Percentiles rank a stretch among this genome's conserved stretches.
Conservation (phyloP, 2,329 filamentous ascomycete genomes). For the Neurospora crassa region DNA sequence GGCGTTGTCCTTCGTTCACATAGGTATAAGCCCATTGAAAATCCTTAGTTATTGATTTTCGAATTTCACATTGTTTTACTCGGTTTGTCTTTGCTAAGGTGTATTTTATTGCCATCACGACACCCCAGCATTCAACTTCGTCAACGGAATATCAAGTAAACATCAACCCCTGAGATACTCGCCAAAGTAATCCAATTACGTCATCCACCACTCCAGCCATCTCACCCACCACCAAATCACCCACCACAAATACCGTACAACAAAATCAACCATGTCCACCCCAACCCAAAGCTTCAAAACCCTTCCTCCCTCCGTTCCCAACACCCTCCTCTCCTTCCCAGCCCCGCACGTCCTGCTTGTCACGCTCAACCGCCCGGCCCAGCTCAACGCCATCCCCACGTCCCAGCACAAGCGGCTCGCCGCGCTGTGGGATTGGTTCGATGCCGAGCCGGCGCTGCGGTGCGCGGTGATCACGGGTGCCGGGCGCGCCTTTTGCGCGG, state of each 20-base stretch:
- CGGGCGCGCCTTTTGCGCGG: constrained; percentile 58
- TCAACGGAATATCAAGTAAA: not conserved
- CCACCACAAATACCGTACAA: constrained; percentile 16
- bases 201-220: not conserved
- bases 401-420: constrained; percentile 39
- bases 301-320: constrained; percentile 13
- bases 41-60: not conserved
- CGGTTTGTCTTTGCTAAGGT: not conserved
- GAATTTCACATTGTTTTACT: not conserved
- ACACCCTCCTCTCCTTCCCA: constrained; percentile 34
- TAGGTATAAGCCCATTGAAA: not conserved
- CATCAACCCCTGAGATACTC: not conserved
- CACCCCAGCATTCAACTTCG: not conserved
- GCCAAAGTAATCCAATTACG: not conserved
- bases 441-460: constrained; percentile 49
- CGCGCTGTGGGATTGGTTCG: constrained; percentile 44
- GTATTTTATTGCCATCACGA: not conserved
- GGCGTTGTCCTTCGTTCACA: not conserved
- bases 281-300: constrained; percentile 6
- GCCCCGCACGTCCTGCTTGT: constrained; percentile 45
- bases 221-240: not conserved
- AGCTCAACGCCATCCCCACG: constrained; percentile 48
- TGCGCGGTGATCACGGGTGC: constrained; percentile 55
- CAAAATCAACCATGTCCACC: constrained; percentile 10
- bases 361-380: constrained; percentile 47